A percentile compares a stretch with the other conserved stretches of the same genome.
Conservation (phyloP, 331 rosid species). For the Rosa hybrid region DNA sequence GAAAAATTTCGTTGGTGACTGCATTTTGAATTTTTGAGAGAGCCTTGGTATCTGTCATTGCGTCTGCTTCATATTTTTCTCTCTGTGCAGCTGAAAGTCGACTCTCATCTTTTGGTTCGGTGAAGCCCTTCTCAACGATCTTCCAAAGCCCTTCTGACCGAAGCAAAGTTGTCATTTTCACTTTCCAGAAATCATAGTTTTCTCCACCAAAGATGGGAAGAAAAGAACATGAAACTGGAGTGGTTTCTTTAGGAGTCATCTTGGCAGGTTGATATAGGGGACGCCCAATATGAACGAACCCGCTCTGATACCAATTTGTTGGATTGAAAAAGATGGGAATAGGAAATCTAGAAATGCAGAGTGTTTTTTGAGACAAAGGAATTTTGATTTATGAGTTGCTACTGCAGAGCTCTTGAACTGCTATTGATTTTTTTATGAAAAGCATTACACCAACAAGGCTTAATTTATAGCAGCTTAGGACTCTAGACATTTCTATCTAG, state of each 20-base stretch:
- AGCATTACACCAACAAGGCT: too few species aligned
- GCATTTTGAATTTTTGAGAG: background rate
- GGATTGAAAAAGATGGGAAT: too few species aligned
- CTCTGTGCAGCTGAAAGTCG: background rate
- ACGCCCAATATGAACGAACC: too few species aligned
- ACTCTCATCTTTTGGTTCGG: background rate
- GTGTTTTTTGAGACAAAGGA: too few species aligned
- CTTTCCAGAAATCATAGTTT: background rate
- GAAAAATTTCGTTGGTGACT: background rate
- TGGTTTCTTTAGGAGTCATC: background rate
- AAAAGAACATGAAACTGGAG: background rate
- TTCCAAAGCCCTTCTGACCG: background rate
- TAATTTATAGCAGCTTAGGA: too few species aligned
- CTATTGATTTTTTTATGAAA: too few species aligned
- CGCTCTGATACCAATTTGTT: too few species aligned
- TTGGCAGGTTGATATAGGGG: too few species aligned
- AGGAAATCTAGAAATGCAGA: too few species aligned
- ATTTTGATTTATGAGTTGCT: too few species aligned
- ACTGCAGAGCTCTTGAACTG: too few species aligned
- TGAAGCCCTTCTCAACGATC: background rate
- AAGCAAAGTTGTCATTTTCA: background rate
- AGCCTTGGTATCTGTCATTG: background rate
- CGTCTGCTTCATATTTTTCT: background rate
- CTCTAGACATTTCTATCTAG: too few species aligned
- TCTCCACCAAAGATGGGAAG: conserved; percentile 7